phyloP scores from a whole-genome alignment of 2,329 filamentous ascomycete species.

The Fusarium goolgardi region DNA sequence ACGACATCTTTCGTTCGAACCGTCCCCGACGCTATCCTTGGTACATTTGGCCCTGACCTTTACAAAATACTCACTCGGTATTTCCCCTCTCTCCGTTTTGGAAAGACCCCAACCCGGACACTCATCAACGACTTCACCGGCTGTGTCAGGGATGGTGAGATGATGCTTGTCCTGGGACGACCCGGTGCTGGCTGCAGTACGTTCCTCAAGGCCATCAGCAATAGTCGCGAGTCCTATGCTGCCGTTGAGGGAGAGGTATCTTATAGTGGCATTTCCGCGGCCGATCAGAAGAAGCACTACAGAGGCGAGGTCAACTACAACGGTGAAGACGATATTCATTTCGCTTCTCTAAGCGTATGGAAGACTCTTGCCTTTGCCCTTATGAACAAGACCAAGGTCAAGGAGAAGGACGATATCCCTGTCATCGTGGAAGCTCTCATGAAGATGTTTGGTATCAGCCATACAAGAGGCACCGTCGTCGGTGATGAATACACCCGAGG shows the following conservation, averaged over 20 bases:
- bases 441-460: slow-evolving; percentile 82
- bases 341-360: slow-evolving; percentile 79
- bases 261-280: slow-evolving; percentile 77
- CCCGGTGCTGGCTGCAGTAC: slow-evolving; percentile 82
- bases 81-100: slow-evolving; percentile 50
- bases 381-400: slow-evolving; percentile 78
- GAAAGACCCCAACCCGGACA: slow-evolving; percentile 43
- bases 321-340: slow-evolving; percentile 80
- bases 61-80: slow-evolving; percentile 68
- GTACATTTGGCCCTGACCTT: slow-evolving; percentile 84
- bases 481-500: slow-evolving; percentile 79
- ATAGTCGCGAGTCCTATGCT: slow-evolving; percentile 74
- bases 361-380: slow-evolving; percentile 81
- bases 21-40: slow-evolving; percentile 77
- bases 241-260: slow-evolving; percentile 75
- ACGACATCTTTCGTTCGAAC: slow-evolving; percentile 77
- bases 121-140: slow-evolving; percentile 52
- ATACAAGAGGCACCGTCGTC: slow-evolving; percentile 79
- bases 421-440: slow-evolving; percentile 76
- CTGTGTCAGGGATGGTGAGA: slow-evolving; percentile 52
- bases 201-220: slow-evolving; percentile 80
- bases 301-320: slow-evolving; percentile 84
- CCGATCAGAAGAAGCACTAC: slow-evolving; percentile 75
- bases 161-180: slow-evolving; percentile 67
- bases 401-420: slow-evolving; percentile 71